Evolutionary conservation across 108 stramenopile genomes (phyloP).

Genomic region (Nitzschia palea): DNA sequence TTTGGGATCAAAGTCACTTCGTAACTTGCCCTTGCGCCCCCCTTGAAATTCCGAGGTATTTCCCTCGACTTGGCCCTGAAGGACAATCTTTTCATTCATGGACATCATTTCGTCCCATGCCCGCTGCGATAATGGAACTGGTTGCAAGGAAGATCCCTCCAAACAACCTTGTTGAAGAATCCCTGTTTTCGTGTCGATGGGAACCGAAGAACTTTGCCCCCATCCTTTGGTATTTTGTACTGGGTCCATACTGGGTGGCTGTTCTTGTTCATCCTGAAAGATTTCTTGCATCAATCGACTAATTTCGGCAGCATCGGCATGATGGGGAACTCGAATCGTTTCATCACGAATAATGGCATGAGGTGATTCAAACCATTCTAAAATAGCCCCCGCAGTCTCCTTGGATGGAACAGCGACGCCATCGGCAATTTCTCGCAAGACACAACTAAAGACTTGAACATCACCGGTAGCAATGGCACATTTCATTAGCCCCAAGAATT

Average conservation of each 20-base stretch:
- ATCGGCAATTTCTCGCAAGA: slow-evolving; percentile 76
- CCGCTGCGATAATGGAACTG: slow-evolving; percentile 49
- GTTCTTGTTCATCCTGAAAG: slow-evolving; percentile 22
- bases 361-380: slow-evolving; percentile 68
- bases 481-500: slow-evolving; percentile 57
- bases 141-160: slow-evolving; percentile 46
- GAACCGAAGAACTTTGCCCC: slow-evolving; percentile 42
- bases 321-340: slow-evolving; percentile 1
- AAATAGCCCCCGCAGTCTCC: slow-evolving; percentile 50
- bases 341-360: slow-evolving; percentile 4
- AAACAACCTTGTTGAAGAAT: slow-evolving; percentile 46
- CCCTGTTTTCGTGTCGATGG: slow-evolving; percentile 62
- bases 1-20: slow-evolving; percentile 29
- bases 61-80: slow-evolving; percentile 58
- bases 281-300: slow-evolving; percentile 19
- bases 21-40: slow-evolving; percentile 83
- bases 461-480: slow-evolving; percentile 53
- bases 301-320: slow-evolving; percentile 7
- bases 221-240: slow-evolving; percentile 41
- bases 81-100: slow-evolving; percentile 82
- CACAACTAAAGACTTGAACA: slow-evolving; percentile 54
- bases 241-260: slow-evolving; percentile 38
- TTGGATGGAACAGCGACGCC: slow-evolving; percentile 72
- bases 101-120: slow-evolving; percentile 66
- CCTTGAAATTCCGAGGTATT: slow-evolving; percentile 69